Evolutionary conservation across 257 asterid species (phyloP).

Genomic region (Jaltomata sinuosa): DNA sequence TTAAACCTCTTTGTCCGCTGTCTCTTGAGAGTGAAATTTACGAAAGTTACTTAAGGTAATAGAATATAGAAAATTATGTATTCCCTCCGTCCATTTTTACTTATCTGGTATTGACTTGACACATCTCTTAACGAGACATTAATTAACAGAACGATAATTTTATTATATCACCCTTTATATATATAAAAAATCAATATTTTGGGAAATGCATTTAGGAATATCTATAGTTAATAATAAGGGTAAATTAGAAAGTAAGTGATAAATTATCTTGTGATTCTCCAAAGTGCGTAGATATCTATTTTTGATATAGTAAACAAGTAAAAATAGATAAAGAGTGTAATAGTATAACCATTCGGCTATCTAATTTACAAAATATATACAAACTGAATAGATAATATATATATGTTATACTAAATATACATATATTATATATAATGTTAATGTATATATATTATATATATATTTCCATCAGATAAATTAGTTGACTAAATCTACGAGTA

Average conservation of each 20-base stretch:
- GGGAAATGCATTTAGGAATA: too few relatives aligned
- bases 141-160: background rate
- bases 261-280: too few relatives aligned
- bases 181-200: background rate
- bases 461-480: background rate
- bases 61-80: background rate
- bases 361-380: background rate
- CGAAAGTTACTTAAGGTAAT: background rate
- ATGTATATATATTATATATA: background rate
- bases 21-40: conserved; percentile 1
- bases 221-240: too few relatives aligned
- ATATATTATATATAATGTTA: too few relatives aligned
- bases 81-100: background rate
- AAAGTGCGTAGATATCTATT: background rate
- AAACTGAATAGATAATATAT: too few relatives aligned
- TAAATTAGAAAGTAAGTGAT: too few relatives aligned
- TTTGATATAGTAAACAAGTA: background rate
- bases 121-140: background rate
- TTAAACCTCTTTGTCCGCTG: background rate
- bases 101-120: background rate
- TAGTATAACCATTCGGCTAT: background rate
- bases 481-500: background rate
- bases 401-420: too few relatives aligned
- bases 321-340: background rate
- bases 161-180: background rate